phyloP scores from a whole-genome alignment of 23 red algal genomes.

The Pyropia haitanensis region DNA sequence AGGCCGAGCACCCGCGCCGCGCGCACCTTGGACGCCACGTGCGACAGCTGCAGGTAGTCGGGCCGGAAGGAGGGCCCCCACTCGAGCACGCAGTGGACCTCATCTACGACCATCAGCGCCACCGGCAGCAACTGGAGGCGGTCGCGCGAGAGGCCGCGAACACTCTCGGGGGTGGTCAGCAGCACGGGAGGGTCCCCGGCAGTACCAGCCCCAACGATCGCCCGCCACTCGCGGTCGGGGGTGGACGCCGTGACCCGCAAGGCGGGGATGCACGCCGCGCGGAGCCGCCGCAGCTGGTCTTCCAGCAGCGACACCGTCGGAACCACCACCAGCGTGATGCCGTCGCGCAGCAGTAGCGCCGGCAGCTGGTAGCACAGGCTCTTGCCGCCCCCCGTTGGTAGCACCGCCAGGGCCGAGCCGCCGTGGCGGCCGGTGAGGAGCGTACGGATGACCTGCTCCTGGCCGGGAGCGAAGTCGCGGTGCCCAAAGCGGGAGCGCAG shows the following conservation, averaged over 20 bases:
- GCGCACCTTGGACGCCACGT: slow-evolving; percentile 30
- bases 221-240: slow-evolving; percentile 23
- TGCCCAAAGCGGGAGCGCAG: slow-evolving; percentile 27
- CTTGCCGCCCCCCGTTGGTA: slow-evolving; percentile 95
- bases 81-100: slow-evolving; percentile 91
- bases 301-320: slow-evolving; percentile 83
- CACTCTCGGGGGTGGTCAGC: slow-evolving; percentile 64
- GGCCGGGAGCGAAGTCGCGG: slow-evolving; percentile 32
- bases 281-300: slow-evolving; percentile 62
- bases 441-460: slow-evolving; percentile 16
- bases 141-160: slow-evolving; percentile 37
- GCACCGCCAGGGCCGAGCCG: slow-evolving; percentile 42
- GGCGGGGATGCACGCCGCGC: slow-evolving; percentile 38
- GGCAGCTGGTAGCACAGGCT: slow-evolving; percentile 91
- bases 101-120: slow-evolving; percentile 72
- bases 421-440: slow-evolving; percentile 8
- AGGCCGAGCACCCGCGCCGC: slow-evolving; percentile 43
- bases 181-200: slow-evolving; percentile 44
- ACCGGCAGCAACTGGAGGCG: slow-evolving; percentile 29
- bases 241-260: slow-evolving; percentile 49
- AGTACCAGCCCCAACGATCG: slow-evolving; percentile 16
- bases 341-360: slow-evolving; percentile 41
- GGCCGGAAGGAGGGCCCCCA: slow-evolving; percentile 96
- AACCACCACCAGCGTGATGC: slow-evolving; percentile 83
- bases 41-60: slow-evolving; percentile 62